Evolutionary conservation across 2,329 filamentous ascomycete species (phyloP).

Genomic region (Ramichloridium luteum): DNA sequence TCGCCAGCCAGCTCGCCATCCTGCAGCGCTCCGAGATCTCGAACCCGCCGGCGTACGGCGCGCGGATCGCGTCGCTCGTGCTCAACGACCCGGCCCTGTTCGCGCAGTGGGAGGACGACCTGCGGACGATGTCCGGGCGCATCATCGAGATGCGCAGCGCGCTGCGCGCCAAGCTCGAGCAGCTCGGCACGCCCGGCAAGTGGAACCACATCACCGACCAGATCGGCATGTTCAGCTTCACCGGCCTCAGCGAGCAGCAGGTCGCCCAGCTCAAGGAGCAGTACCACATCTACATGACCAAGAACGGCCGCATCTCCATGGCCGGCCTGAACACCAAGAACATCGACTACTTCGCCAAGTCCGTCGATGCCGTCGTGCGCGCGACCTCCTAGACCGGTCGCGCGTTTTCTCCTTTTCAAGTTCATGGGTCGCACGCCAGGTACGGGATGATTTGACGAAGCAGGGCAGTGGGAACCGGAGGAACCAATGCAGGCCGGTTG

Average conservation of each 20-base stretch:
- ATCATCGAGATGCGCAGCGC: constrained; percentile 84
- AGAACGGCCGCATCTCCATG: constrained; percentile 98
- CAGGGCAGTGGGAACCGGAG: no score
- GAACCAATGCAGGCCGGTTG: no score
- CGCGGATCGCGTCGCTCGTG: constrained; percentile 71
- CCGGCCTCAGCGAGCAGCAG: constrained; percentile 62
- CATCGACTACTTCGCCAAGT: constrained; percentile 83
- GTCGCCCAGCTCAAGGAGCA: constrained; percentile 58
- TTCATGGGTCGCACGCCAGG: no score
- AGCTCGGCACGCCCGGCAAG: constrained; percentile 69
- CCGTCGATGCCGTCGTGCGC: constrained; percentile 72
- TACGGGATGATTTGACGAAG: no score
- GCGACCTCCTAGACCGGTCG: constrained; percentile 32
- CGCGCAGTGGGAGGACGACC: constrained; percentile 81
- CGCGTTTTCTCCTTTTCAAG: no score
- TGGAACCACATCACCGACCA: constrained; percentile 98
- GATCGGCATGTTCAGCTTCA: constrained; percentile 99
- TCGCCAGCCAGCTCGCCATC: constrained; percentile 81
- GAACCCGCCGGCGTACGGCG: constrained; percentile 90
- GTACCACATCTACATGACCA: constrained; percentile 79
- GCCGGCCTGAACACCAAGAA: constrained; percentile 90
- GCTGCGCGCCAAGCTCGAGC: constrained; percentile 68
- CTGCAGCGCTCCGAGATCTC: constrained; percentile 95
- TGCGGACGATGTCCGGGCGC: constrained; percentile 85
- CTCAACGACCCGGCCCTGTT: constrained; percentile 76